Base-by-base conservation (phyloP, 352 stramenopile species). In the Phytophthora brassicae region DNA sequence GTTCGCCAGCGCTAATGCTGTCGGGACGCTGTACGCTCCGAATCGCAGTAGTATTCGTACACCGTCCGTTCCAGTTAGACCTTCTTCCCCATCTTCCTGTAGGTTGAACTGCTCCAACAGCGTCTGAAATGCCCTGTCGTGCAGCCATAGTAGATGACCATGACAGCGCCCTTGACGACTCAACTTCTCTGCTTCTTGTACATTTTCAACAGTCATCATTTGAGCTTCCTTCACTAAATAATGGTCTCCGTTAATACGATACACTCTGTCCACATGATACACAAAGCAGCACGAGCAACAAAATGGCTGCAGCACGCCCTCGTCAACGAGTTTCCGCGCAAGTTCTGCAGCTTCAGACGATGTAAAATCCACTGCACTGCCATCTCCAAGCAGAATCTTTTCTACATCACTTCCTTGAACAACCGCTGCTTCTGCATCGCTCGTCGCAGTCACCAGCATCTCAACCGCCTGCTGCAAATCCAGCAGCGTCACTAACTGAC, bases 1-100 rank as follows among this genome's bases (percentile, higher is more conserved):
- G 41, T 76, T 72, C 8, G 60, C 68, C 12, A 83, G 49, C 0
- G 54, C 53, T 2, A 83, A 53, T 5, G 71, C 71, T 16, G 76
- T 81, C 19, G 74, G 42, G 17, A 81, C 68, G 53, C 72, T 85
- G 23, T 72, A 72, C 8, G 70, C 74, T 20, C 76, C 76, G 35
- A 69, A 75, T 16, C 63, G 63, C 5, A 85, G 50, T n/a, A 77
- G 43, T 29, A 47, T n/a, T 54, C 83, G 71, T 49, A 81, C 60
- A 31, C 75, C 66, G 26, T 79, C 65, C 4, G 66, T 72, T 20
- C 74, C 76, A 6, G 60, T 66, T n/a, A 81, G 26, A 6, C 64
- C 44, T 23, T 61, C 35, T 47, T 57, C 45, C 53, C 19, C 23
- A 58, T 65, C 43, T 45, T 44, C 19, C 16, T 54, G 33, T 16